Evolutionary conservation across 495 filamentous ascomycete genomes (phyloP), one percentile per base, ranked within the genome.

Genomic region (Ascodesmis nigricans): DNA sequence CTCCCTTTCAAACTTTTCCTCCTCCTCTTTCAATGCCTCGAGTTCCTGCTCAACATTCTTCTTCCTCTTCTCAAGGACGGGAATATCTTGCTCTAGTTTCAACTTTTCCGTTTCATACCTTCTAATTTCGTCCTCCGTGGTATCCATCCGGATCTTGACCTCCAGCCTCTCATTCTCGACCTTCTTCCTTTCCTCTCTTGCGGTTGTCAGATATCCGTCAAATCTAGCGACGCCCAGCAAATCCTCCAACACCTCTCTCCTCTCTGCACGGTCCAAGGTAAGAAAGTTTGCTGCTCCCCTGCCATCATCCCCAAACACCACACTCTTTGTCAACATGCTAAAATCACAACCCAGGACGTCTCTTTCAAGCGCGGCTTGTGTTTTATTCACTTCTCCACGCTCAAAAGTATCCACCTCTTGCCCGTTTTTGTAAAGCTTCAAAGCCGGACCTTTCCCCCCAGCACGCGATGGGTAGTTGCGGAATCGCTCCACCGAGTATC

Each of bases 221-320:
- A 55, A 19, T 20, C 38, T 42, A 9, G 37, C 45, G 34, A 55
- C 31, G 4, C 52, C 46, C 7, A 55, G 43, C 20, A 42, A 42
- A 9, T 43, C 31, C 41, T 55, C 53, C 7, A 50, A 48, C 24
- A 54, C 29, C 26, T 48, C 43, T 18, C 50, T 36, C 33, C 46
- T 39, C 31, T 52, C 39, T 10, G 35, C 30, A 3, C 35, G 30
- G 5, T 38, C 44, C 18, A 50, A 43, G 26, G 29, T 53, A 21
- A 55, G 35, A 38, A 55, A 55, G 37, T 52, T 49, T 8, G 40
- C 44, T 14, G 53, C 43, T 7, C 33, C 33, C 10, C 19, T 23
- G n/a, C 53, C 50, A 21, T 50, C 46, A 22, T 55, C 47, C 4
- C 49, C 45, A 13, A 54, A 28, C 10, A 55, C 41, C 7, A 54